Conservation (phyloP, 2,329 filamentous ascomycete genomes). For the Aureobasidium sp. region DNA sequence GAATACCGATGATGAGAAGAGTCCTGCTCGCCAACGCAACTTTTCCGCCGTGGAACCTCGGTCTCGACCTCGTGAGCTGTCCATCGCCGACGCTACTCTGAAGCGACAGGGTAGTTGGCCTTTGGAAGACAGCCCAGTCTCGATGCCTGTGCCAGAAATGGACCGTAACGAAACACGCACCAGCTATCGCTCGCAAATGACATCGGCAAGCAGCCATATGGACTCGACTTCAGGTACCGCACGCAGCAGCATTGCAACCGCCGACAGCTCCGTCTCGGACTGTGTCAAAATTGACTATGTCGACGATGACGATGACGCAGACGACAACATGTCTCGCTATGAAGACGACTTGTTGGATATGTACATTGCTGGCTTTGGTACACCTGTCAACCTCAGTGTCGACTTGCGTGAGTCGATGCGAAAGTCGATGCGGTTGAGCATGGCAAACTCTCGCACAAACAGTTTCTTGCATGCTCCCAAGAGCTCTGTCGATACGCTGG, state of each 20-base stretch:
- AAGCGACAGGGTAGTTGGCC: slow-evolving; percentile 12
- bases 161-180: slow-evolving; percentile 42
- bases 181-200: slow-evolving; percentile 55
- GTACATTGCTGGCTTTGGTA: slow-evolving; percentile 51
- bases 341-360: slow-evolving; percentile 49
- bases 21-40: slow-evolving; percentile 1
- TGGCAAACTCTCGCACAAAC: slow-evolving; percentile 3
- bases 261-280: slow-evolving; percentile 68
- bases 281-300: slow-evolving; percentile 50
- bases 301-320: slow-evolving; percentile 36
- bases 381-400: slow-evolving; percentile 11
- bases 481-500: background rate
- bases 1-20: background rate
- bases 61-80: background rate
- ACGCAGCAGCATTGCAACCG: slow-evolving; percentile 73
- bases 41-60: background rate
- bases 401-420: slow-evolving; percentile 5
- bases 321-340: slow-evolving; percentile 39
- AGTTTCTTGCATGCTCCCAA: slow-evolving; percentile 1
- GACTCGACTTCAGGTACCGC: slow-evolving; percentile 62
- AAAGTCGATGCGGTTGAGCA: slow-evolving; percentile 4
- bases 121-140: background rate
- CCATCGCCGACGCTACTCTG: background rate
- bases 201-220: slow-evolving; percentile 49
- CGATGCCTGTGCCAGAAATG: background rate